Evolutionary conservation across 2,329 filamentous ascomycete genomes (phyloP).

Genomic region (Fusarium buxicola): DNA sequence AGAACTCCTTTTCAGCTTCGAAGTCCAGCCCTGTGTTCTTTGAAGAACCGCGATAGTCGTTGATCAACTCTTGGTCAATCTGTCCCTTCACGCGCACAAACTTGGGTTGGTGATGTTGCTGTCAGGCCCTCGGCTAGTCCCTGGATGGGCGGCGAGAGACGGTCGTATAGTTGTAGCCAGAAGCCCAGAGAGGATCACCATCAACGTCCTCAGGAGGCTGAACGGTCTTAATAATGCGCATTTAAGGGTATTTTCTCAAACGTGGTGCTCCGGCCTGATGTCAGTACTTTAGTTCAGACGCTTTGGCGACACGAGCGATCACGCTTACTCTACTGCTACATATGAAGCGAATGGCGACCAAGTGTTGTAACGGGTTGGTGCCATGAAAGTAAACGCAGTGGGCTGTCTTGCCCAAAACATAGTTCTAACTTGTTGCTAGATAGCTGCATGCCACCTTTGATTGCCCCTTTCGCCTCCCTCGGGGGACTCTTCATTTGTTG

Average conservation of each 20-base stretch:
- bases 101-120: slow-evolving; percentile 2
- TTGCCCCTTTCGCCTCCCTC: too few relatives aligned
- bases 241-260: slow-evolving; percentile 27
- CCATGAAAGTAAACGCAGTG: too few relatives aligned
- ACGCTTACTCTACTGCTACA: slow-evolving; percentile 9
- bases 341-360: too few relatives aligned
- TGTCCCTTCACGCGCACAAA: not conserved
- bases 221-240: slow-evolving; percentile 22
- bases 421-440: too few relatives aligned
- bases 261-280: slow-evolving; percentile 4
- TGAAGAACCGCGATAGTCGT: slow-evolving; percentile 15
- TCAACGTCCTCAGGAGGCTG: slow-evolving; percentile 23
- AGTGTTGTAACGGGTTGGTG: too few relatives aligned
- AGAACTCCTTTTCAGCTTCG: slow-evolving; percentile 10
- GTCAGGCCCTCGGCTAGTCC: slow-evolving; percentile 22
- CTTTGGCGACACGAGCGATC: not conserved
- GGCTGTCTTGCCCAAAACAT: too few relatives aligned
- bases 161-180: slow-evolving; percentile 24
- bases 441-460: too few relatives aligned
- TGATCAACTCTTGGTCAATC: slow-evolving; percentile 9
- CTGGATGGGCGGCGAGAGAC: slow-evolving; percentile 19
- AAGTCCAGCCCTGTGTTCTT: slow-evolving; percentile 27
- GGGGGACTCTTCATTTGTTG: too few relatives aligned
- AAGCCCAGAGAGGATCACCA: slow-evolving; percentile 25
- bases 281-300: not conserved